Conservation (phyloP, 257 asterid genomes). For the Asclepias syriaca region DNA sequence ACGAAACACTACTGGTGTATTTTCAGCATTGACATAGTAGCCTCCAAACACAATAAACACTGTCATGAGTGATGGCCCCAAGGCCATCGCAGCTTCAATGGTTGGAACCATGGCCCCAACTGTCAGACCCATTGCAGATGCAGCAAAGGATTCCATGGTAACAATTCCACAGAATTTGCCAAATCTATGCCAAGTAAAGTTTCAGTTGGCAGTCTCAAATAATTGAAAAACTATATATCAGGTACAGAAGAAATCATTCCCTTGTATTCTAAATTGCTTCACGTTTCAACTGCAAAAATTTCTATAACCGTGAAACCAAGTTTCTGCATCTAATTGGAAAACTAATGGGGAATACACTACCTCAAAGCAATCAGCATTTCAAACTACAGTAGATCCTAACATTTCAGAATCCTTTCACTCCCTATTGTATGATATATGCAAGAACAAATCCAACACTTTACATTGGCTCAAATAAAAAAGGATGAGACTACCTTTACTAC, state of each 20-base stretch:
- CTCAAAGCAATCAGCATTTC: not conserved
- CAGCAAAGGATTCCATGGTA: constrained; percentile 85
- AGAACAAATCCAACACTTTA: not conserved
- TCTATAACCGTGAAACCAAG: too few species aligned
- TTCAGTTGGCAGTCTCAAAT: constrained; percentile 3
- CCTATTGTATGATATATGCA: not conserved
- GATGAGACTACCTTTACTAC: too few species aligned
- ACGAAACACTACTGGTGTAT: constrained; percentile 83
- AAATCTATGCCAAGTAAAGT: constrained; percentile 43
- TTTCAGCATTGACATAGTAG: constrained; percentile 82
- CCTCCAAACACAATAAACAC: constrained; percentile 98
- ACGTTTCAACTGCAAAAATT: too few species aligned
- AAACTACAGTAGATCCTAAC: not conserved
- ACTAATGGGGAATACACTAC: not conserved
- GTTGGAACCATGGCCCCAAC: constrained; percentile 97
- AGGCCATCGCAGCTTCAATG: constrained; percentile 93
- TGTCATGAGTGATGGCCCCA: constrained; percentile 96
- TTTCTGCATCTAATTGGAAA: not conserved
- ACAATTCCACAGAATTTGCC: constrained; percentile 87
- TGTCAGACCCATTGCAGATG: constrained; percentile 98
- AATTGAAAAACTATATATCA: not conserved
- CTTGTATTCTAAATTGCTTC: not conserved
- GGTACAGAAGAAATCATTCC: not conserved
- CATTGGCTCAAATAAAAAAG: too few species aligned
- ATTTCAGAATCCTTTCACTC: not conserved